Conservation (phyloP, 176 grass and related monocot species). For the Leersia perrieri region DNA sequence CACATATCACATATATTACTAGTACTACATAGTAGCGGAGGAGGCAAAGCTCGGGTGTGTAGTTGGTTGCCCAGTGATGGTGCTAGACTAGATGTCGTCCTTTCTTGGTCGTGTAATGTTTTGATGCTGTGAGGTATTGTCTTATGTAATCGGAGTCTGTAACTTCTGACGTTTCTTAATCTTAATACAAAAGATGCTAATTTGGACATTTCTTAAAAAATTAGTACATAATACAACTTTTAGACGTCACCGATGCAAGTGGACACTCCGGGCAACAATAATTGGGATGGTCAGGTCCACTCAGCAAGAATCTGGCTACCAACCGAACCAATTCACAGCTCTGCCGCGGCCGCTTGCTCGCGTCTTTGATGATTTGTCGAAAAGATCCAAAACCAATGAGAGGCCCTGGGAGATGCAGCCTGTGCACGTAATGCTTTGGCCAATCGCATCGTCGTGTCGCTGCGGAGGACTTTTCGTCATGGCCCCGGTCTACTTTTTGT, state of each 20-base stretch:
- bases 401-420: slow-evolving; percentile 4
- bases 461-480: slow-evolving; percentile 15
- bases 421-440: neutral
- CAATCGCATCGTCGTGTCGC: slow-evolving; percentile 16
- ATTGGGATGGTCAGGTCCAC: slow-evolving; percentile 9
- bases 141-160: no score
- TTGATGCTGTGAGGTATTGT: no score
- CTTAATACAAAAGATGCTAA: no score
- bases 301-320: neutral
- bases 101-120: no score
- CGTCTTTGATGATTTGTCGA: neutral
- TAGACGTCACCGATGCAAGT: neutral
- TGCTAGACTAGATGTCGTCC: no score
- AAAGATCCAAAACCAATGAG: slow-evolving; percentile 15
- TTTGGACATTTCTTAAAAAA: no score
- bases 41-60: no score
- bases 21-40: no score
- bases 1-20: no score
- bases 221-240: neutral
- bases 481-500: slow-evolving; percentile 23
- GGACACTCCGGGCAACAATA: neutral
- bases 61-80: no score
- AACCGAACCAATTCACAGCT: neutral
- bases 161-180: no score
- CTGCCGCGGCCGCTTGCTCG: neutral